Evolutionary conservation across 805 yeast species (phyloP), one percentile per base, ranked within the genome.

Genomic region (Jamesozyma hellenica): DNA sequence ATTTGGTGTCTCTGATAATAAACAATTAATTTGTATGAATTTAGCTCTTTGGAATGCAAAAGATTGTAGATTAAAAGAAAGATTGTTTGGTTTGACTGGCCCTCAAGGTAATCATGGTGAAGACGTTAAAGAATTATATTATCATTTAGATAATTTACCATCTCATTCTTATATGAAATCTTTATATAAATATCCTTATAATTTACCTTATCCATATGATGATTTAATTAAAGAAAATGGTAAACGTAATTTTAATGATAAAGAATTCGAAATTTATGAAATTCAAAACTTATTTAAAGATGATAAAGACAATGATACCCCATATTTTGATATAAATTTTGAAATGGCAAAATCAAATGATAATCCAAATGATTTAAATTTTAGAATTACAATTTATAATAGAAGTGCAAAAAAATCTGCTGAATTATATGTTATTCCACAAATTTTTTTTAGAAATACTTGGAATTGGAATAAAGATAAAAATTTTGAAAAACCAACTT

Each of bases 21-120:
- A 82, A 53, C 95, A 84, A 56, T 61, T 74, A 48, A 65, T 84
- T 26, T 80, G 90, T 58, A 61, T 84, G 51, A 72, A 82, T 14
- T 67, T 88, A 66, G 95, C 88, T 2, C 68, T 88, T 44, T 87
- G 96, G 96, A 87, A 87, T 65, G 95, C 83, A 47, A 69, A 84
- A 49, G 96, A 87, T 61, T 78, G 74, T 32, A 74, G 85, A 49
- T 69, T 87, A 60, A 87, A 87, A 61, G 96, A 87, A 58, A 79
- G 85, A 48, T 68, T 82, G 47, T 87, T 79, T 60, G 96, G 96
- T 1, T 72, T 87, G 31, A 86, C 95, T 21, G 94, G 94, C 36
- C 86, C 86, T 6, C 90, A 87, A 58, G 96, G 96, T 10, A 88
- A 88, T 58, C 96, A 87, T 60, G 96, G 96, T 41, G 96, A 87